Conservation (phyloP, 306 rosid species). For the Senna tora region DNA sequence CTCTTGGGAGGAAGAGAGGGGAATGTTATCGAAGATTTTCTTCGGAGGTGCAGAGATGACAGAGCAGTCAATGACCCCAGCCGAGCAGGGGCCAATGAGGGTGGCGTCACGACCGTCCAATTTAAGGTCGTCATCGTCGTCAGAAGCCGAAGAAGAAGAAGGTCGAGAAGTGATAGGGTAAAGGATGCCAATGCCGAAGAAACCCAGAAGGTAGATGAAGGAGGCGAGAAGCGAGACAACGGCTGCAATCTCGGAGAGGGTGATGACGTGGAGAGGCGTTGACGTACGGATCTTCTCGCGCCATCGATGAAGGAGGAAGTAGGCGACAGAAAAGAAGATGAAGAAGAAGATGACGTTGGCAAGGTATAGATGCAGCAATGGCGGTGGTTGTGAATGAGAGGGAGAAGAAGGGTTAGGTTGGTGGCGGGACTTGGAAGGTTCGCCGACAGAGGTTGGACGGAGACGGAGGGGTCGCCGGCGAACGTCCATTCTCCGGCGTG, state of each 20-base stretch:
- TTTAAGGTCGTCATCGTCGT: conserved; percentile 49
- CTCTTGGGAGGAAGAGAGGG: conserved; percentile 34
- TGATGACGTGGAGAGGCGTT: conserved; percentile 75
- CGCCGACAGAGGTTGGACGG: conserved; percentile 27
- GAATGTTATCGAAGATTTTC: conserved; percentile 7
- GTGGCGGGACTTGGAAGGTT: conserved; percentile 7
- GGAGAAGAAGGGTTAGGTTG: conserved; percentile 45
- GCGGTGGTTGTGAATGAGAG: conserved; percentile 30
- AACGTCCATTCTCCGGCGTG: conserved; percentile 56
- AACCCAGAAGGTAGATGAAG: conserved; percentile 76
- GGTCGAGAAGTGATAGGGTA: conserved; percentile 59
- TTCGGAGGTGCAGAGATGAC: conserved; percentile 24
- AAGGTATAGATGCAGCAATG: conserved; percentile 53
- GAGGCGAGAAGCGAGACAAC: conserved; percentile 69
- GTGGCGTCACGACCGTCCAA: conserved; percentile 54
- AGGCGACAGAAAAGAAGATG: conserved; percentile 80
- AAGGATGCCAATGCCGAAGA: conserved; percentile 80
- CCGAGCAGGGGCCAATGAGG: conserved; percentile 58
- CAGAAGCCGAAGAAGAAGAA: conserved; percentile 11
- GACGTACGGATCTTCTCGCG: conserved; percentile 84
- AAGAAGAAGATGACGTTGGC: conserved; percentile 71
- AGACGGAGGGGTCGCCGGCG: conserved; percentile 50
- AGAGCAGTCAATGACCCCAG: conserved; percentile 57
- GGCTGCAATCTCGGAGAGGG: conserved; percentile 70
- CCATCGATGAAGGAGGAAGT: conserved; percentile 85